Conservation (phyloP, 352 stramenopile species). For the Elongisporangium prolatum region DNA sequence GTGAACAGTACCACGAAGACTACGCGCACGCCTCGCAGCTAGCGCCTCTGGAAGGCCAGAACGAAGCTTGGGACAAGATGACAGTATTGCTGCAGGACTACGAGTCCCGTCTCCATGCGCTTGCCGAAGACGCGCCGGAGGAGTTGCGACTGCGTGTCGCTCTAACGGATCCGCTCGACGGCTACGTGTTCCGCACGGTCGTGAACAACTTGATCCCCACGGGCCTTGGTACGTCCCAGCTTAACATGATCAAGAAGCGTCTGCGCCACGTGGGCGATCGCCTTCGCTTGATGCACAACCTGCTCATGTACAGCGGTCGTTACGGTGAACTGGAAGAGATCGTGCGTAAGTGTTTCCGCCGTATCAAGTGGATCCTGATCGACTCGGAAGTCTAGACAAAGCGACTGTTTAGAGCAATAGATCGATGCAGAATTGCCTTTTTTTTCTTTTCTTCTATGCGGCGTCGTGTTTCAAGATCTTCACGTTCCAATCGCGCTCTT, state of each 20-base stretch:
- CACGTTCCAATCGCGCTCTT: no score
- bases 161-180: conserved; percentile 73
- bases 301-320: conserved; percentile 86
- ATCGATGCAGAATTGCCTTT: neutral
- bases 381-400: conserved; percentile 79
- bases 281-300: conserved; percentile 85
- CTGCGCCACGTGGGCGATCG: conserved; percentile 82
- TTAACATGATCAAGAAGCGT: conserved; percentile 88
- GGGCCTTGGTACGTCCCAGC: conserved; percentile 72
- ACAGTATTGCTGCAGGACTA: conserved; percentile 60
- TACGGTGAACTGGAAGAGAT: conserved; percentile 85
- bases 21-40: conserved; percentile 60
- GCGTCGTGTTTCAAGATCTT: neutral
- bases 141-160: conserved; percentile 66
- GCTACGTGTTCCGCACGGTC: conserved; percentile 84
- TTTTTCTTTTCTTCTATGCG: neutral
- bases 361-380: conserved; percentile 91
- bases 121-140: conserved; percentile 58
- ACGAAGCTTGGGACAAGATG: conserved; percentile 71
- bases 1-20: conserved; percentile 72
- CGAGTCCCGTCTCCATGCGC: conserved; percentile 64
- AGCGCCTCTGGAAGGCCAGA: conserved; percentile 58
- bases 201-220: conserved; percentile 84
- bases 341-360: conserved; percentile 88
- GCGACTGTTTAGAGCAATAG: neutral